Evolutionary conservation across 1,139 yeast genomes (phyloP).

Genomic region (Kluyveromyces sp.): DNA sequence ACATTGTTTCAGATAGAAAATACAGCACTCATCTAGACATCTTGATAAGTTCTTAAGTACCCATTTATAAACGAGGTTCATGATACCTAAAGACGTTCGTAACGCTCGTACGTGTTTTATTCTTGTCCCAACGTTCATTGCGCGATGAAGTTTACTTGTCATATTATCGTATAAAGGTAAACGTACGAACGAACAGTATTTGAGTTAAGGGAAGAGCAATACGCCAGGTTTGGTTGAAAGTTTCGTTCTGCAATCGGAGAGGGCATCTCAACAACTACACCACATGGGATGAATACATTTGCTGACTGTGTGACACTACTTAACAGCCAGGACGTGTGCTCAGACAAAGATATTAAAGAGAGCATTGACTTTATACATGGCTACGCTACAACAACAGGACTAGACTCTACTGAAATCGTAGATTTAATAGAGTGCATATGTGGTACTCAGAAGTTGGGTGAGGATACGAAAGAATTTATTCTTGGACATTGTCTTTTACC

Average conservation of each 20-base stretch:
- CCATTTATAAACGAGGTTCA: background rate
- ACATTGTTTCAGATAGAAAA: background rate
- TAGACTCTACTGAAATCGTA: conserved; percentile 13
- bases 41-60: background rate
- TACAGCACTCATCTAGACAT: background rate
- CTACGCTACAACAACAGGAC: conserved; percentile 7
- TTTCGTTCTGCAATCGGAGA: too few relatives aligned
- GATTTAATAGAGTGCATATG: conserved; percentile 18
- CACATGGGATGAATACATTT: background rate
- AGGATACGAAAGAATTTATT: conserved; percentile 22
- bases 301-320: background rate
- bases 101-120: background rate
- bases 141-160: background rate
- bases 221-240: too few relatives aligned
- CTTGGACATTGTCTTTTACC: conserved; percentile 32
- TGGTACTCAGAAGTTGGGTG: conserved; percentile 16
- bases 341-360: background rate
- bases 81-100: too few relatives aligned
- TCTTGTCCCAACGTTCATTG: background rate
- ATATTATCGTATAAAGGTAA: background rate
- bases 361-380: conserved; percentile 14
- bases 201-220: background rate
- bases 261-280: background rate
- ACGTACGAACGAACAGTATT: too few relatives aligned
- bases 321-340: background rate